Conservation (phyloP, 2,329 filamentous ascomycete species). For the Xylaria sp. region DNA sequence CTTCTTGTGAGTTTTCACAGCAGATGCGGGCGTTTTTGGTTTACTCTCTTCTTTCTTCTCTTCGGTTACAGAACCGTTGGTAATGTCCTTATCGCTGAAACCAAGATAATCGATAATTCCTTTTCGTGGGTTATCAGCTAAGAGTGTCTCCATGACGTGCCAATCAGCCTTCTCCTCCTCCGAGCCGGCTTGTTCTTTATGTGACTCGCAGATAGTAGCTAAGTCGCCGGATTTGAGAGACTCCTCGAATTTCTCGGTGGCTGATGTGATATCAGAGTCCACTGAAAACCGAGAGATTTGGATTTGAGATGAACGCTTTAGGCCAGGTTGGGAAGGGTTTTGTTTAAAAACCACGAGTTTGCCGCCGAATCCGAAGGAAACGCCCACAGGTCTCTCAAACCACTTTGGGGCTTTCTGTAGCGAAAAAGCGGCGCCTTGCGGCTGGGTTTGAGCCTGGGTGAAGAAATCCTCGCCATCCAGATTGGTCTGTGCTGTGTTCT, state of each 20-base stretch:
- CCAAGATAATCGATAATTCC: conserved; percentile 89
- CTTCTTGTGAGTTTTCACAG: conserved; percentile 55
- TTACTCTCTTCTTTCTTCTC: conserved; percentile 46
- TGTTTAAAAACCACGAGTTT: conserved; percentile 81
- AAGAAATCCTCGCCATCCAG: conserved; percentile 97
- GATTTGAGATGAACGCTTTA: conserved; percentile 75
- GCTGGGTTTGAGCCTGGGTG: conserved; percentile 87
- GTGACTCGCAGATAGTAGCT: conserved; percentile 76
- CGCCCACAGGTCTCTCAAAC: conserved; percentile 84
- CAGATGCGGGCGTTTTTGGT: conserved; percentile 52
- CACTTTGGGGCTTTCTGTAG: conserved; percentile 86
- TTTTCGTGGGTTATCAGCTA: conserved; percentile 82
- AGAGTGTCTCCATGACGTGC: conserved; percentile 89
- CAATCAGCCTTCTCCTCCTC: conserved; percentile 96
- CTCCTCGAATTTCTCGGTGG: conserved; percentile 86
- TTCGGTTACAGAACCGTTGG: conserved; percentile 54
- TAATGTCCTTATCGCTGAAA: conserved; percentile 69
- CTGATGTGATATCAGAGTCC: conserved; percentile 81
- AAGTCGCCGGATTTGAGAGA: conserved; percentile 81
- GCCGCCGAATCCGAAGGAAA: conserved; percentile 93
- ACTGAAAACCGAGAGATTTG: conserved; percentile 87
- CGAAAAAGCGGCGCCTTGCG: conserved; percentile 88
- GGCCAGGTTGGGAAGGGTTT: conserved; percentile 62
- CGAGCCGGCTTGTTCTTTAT: conserved; percentile 74
- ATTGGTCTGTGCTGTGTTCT: conserved; percentile 69